Conservation (phyloP, 1,284 basidiomycete genomes). For the Trichosporon asahii region DNA sequence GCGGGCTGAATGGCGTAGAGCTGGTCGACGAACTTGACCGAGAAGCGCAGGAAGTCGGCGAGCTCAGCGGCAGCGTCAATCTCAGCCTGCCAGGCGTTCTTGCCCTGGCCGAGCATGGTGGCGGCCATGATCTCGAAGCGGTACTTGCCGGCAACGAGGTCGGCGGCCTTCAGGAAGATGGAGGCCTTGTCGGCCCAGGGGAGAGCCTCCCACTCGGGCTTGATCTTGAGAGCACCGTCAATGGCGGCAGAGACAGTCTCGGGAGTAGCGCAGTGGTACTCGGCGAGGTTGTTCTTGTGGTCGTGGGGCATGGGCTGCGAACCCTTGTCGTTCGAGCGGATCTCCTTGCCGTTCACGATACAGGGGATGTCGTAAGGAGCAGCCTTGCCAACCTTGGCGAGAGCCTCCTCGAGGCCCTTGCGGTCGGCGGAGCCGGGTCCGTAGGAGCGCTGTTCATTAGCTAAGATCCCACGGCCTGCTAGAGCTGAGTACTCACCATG, state of each 20-base stretch:
- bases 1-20: conserved; percentile 86
- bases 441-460: conserved; percentile 59
- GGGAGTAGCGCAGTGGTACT: conserved; percentile 83
- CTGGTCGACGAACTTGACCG: conserved; percentile 94
- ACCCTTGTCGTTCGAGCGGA: conserved; percentile 76
- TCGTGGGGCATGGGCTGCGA: conserved; percentile 80
- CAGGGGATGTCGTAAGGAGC: conserved; percentile 89
- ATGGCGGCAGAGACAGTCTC: conserved; percentile 76
- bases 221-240: conserved; percentile 80
- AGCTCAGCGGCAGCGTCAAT: conserved; percentile 98
- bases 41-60: conserved; percentile 92
- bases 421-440: conserved; percentile 77
- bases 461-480: conserved; percentile 3
- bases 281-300: conserved; percentile 74
- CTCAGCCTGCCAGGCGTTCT: conserved; percentile 99
- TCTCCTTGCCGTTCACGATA: conserved; percentile 85
- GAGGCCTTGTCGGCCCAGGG: conserved; percentile 96
- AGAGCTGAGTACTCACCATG: conserved; percentile 62
- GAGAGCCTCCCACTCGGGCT: conserved; percentile 83
- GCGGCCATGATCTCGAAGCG: conserved; percentile 92
- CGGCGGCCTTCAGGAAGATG: conserved; percentile 96
- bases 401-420: conserved; percentile 66
- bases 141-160: conserved; percentile 90
- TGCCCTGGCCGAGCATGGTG: conserved; percentile 97
- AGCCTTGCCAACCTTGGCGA: conserved; percentile 74